Evolutionary conservation across 768 basidiomycete genomes (phyloP).

Genomic region (Termitomyces sp.): DNA sequence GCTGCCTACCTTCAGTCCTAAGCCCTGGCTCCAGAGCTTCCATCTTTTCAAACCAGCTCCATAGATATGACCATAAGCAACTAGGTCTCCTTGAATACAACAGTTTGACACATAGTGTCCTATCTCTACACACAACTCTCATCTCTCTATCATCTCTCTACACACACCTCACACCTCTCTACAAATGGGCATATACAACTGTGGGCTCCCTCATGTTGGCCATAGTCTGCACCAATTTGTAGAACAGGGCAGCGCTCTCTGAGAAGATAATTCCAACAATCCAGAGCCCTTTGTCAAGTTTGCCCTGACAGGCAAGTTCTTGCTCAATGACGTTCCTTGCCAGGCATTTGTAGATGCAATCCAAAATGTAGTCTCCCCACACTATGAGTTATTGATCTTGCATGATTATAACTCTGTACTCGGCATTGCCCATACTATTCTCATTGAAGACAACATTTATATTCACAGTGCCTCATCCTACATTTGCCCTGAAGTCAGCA

Average conservation of each 20-base stretch:
- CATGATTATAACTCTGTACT: conserved; percentile 18
- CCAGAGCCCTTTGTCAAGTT: background rate
- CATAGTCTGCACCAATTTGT: background rate
- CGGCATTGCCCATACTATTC: conserved; percentile 8
- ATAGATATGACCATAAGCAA: no score
- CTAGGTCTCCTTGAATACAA: no score
- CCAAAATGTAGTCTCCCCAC: background rate
- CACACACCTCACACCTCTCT: no score
- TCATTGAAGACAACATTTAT: conserved; percentile 3
- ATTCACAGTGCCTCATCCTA: background rate
- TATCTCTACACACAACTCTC: no score
- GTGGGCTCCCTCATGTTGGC: background rate
- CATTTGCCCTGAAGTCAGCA: background rate
- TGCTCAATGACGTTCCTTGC: background rate
- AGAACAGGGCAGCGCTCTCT: background rate
- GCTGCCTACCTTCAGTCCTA: no score
- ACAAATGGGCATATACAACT: no score
- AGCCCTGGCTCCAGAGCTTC: no score
- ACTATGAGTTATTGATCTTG: background rate
- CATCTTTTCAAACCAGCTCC: no score
- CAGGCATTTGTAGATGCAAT: conserved; percentile 3
- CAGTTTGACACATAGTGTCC: no score
- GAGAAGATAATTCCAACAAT: background rate
- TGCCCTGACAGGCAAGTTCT: background rate
- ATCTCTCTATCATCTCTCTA: no score